Conservation (phyloP, 108 stramenopile genomes). For the Cafeteria roenbergensis region DNA sequence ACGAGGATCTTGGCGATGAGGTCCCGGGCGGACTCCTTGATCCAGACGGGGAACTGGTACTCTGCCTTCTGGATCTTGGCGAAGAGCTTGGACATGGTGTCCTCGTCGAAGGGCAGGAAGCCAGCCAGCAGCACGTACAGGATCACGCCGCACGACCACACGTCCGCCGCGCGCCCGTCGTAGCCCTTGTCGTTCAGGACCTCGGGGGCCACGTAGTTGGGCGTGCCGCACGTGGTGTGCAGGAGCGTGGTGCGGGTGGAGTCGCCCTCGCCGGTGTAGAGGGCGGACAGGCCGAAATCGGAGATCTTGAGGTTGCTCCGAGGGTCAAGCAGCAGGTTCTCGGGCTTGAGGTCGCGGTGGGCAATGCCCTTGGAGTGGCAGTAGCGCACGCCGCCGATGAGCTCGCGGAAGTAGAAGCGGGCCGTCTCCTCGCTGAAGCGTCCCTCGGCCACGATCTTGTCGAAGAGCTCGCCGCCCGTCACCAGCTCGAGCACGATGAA, state of each 20-base stretch:
- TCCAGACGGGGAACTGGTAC: constrained; percentile 51
- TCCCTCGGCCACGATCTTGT: constrained; percentile 53
- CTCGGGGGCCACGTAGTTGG: constrained; percentile 66
- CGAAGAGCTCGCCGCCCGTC: constrained; percentile 71
- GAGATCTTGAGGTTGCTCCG: constrained; percentile 55
- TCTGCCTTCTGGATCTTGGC: constrained; percentile 55
- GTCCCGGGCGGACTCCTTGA: constrained; percentile 35
- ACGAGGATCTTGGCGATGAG: constrained; percentile 58
- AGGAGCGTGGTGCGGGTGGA: constrained; percentile 28
- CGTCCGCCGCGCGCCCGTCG: constrained; percentile 57
- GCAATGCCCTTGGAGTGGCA: constrained; percentile 58
- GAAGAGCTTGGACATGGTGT: constrained; percentile 51
- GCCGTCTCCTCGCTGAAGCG: constrained; percentile 55
- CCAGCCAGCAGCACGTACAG: constrained; percentile 64
- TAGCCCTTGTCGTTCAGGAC: constrained; percentile 62
- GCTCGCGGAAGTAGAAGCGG: constrained; percentile 60
- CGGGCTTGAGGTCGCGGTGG: constrained; percentile 57
- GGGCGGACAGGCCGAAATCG: constrained; percentile 66
- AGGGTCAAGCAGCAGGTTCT: constrained; percentile 60
- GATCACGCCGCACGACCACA: constrained; percentile 59
- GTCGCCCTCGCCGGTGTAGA: constrained; percentile 46
- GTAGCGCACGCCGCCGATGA: constrained; percentile 56
- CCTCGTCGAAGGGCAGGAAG: constrained; percentile 64
- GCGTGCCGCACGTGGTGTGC: constrained; percentile 64
- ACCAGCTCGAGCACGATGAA: constrained; percentile 75